These are phyloP conservation scores for Kwoniella dejecticola DNA, from an alignment of 768 basidiomycete species.

Conservation along the genomic window DNA sequence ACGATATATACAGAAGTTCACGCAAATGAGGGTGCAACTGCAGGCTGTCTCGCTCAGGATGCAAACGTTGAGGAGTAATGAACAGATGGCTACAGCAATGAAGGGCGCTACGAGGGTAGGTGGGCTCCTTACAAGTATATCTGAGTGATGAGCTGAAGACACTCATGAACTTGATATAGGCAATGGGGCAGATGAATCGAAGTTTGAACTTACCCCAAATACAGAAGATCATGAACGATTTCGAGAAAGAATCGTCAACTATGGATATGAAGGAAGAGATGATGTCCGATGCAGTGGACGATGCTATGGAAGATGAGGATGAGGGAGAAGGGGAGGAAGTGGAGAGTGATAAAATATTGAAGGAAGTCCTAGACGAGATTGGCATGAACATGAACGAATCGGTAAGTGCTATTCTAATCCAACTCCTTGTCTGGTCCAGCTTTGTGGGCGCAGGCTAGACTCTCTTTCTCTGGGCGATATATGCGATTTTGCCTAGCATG, in stretches of 20 bases:
- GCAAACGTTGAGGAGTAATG: slow-evolving; percentile 93
- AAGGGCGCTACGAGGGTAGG: slow-evolving; percentile 90
- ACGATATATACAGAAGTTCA: slow-evolving; percentile 95
- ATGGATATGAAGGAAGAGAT: slow-evolving; percentile 99
- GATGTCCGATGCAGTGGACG: slow-evolving; percentile 98
- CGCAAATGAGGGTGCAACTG: slow-evolving; percentile 97
- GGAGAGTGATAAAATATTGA: slow-evolving; percentile 92
- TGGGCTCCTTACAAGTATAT: too few relatives aligned
- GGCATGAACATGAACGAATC: slow-evolving; percentile 87
- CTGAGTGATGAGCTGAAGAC: too few relatives aligned
- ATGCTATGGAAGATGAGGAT: slow-evolving; percentile 80
- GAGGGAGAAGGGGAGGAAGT: slow-evolving; percentile 91
- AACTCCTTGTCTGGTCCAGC: not conserved
- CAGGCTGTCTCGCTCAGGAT: slow-evolving; percentile 94
- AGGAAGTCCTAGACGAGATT: slow-evolving; percentile 95
- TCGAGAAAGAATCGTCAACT: slow-evolving; percentile 92
- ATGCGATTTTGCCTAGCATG: too few relatives aligned
- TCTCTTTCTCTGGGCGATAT: too few relatives aligned
- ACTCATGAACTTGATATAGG: slow-evolving; percentile 68
- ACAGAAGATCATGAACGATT: slow-evolving; percentile 95
- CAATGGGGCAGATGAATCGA: slow-evolving; percentile 97
- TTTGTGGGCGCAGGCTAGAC: too few relatives aligned
- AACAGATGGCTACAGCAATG: slow-evolving; percentile 99
- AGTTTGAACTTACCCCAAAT: slow-evolving; percentile 91
- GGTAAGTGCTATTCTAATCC: slow-evolving; percentile 44